Conservation (phyloP, 1,139 yeast genomes). For the Zygosaccharomyces sapae region DNA sequence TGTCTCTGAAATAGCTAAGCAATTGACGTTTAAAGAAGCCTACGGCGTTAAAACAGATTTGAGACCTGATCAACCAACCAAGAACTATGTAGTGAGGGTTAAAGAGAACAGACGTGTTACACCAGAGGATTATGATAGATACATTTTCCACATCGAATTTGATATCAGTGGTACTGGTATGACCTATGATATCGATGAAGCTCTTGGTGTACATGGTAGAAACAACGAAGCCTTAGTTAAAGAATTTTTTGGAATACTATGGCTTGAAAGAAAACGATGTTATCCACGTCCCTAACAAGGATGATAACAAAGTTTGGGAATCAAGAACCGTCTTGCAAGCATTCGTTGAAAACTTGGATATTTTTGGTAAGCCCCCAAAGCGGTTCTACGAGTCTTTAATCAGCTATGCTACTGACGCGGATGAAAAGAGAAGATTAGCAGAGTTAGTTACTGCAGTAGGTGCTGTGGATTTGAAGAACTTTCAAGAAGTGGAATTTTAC, state of each 20-base stretch:
- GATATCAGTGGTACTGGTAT: constrained; percentile 88
- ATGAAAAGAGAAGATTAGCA: constrained; percentile 59
- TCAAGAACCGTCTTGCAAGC: constrained; percentile 79
- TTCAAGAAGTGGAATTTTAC: constrained; percentile 78
- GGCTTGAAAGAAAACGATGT: constrained; percentile 62
- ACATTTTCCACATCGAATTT: constrained; percentile 94
- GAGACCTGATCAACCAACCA: constrained; percentile 87
- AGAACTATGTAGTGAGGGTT: constrained; percentile 83
- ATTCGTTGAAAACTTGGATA: constrained; percentile 72
- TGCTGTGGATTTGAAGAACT: constrained; percentile 77
- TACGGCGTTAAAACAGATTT: constrained; percentile 52
- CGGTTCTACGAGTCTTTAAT: constrained; percentile 83
- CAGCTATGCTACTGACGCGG: constrained; percentile 64
- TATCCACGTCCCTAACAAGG: constrained; percentile 69
- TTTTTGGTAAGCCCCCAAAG: constrained; percentile 95
- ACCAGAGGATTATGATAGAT: constrained; percentile 83
- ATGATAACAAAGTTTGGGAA: constrained; percentile 54
- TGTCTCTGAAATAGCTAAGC: constrained; percentile 58
- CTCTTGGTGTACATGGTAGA: constrained; percentile 91
- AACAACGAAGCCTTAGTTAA: constrained; percentile 64
- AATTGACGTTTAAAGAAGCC: constrained; percentile 78
- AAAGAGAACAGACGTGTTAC: constrained; percentile 90
- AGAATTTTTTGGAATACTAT: constrained; percentile 64
- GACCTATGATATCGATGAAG: constrained; percentile 92
- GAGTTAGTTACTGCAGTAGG: constrained; percentile 74